Base-by-base conservation (phyloP, 1,284 basidiomycete species). In the Tilletia caries region DNA sequence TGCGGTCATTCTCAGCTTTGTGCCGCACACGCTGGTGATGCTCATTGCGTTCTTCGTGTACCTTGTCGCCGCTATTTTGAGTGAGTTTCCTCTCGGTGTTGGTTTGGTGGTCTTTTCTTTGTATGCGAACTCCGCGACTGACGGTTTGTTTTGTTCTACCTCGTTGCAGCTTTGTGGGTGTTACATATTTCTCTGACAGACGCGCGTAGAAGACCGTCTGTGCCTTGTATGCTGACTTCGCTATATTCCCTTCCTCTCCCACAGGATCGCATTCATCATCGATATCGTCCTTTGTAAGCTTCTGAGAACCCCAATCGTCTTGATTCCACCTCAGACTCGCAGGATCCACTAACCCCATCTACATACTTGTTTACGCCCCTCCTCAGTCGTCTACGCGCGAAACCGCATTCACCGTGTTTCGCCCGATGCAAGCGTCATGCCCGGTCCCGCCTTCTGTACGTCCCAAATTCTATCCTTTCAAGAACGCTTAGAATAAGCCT, bases 31-130 rank as follows among this genome's bases (percentile, higher is more conserved):
- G 43, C 8, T 58, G 0, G 37, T 73, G 3, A 34, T 70, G 0
- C 46, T 74, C 1, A 70, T 70, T n/a, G 70, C 75, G 0, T 46
- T 62, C 2, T 50, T 70, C 15, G 69, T 75, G 23, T 68, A 72
- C 1, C 46, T 68, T 5, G 27, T 41, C 2, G 75, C 73, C 0
- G 41, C 70, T 1, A 62, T 69, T 0, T 20, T 73, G 5, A 54
- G 52, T 62, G 27, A 48, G 65, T 67, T 32, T 12, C 12, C 50
- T 12, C 12, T 32, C 18, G 46, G 65, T n/a, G 20, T 41, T 23
- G 20, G 34, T 33, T 65, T 65, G 43, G 12, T n/a, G 12, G 43
- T 13, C 23, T 32, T 29, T 15, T 62, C 25, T 10, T 8, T 8
- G n/a, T 10, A 10, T 54, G n/a, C 12, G 8, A 29, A n/a, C n/a